A percentile compares a stretch with the other conserved stretches of the same genome.
These are phyloP conservation scores for Rhinocladiella similis DNA, from an alignment of 2,329 filamentous ascomycete species.

Conservation along the genomic window DNA sequence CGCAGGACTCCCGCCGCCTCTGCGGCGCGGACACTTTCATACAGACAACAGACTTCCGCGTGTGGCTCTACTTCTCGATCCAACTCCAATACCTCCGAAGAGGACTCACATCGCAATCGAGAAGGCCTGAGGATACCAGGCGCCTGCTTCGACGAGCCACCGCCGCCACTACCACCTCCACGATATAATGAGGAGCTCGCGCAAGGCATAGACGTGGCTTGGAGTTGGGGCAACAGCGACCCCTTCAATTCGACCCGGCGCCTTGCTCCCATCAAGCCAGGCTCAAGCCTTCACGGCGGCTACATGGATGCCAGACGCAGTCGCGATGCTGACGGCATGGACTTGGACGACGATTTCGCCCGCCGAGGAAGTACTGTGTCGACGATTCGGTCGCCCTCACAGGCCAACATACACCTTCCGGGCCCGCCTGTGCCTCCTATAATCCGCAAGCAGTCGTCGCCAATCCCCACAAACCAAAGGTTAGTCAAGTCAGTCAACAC, in stretches of 20 bases:
- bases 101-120: conserved; percentile 40
- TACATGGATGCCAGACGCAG: conserved; percentile 35
- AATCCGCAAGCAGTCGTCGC: conserved; percentile 24
- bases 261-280: conserved; percentile 48
- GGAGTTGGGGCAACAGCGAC: conserved; percentile 61
- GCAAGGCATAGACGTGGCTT: conserved; percentile 61
- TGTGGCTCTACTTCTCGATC: conserved; percentile 35
- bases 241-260: conserved; percentile 39
- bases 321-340: conserved; percentile 39
- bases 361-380: conserved; percentile 35
- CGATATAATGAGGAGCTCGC: conserved; percentile 57
- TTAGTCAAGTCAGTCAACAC: conserved; percentile 25
- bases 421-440: conserved; percentile 76
- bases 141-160: conserved; percentile 49
- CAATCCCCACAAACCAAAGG: conserved; percentile 25
- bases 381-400: conserved; percentile 28
- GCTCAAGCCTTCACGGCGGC: conserved; percentile 52
- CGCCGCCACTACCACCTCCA: conserved; percentile 66
- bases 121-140: conserved; percentile 65
- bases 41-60: conserved; percentile 14
- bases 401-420: conserved; percentile 11
- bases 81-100: conserved; percentile 42
- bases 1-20: conserved; percentile 16
- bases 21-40: conserved; percentile 18
- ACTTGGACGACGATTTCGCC: conserved; percentile 38